phyloP scores from a whole-genome alignment of 2,329 filamentous ascomycete genomes.

The Colletotrichum caudatum region DNA sequence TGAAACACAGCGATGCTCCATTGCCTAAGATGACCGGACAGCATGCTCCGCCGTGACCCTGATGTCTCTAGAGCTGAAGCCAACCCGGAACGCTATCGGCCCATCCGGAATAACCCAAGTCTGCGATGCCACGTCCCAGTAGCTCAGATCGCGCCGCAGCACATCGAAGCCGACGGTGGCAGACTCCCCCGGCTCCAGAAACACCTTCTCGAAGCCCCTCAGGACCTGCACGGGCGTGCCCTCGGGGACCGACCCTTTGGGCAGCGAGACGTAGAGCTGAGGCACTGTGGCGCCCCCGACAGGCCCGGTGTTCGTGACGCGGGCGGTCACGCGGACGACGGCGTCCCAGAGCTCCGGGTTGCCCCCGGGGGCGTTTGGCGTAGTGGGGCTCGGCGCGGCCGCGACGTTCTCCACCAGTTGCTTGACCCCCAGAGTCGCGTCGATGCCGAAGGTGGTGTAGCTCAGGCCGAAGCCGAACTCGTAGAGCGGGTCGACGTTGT shows the following conservation, averaged over 20 bases:
- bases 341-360: slow-evolving; percentile 60
- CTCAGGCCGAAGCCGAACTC: slow-evolving; percentile 76
- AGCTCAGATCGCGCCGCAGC: slow-evolving; percentile 73
- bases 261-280: slow-evolving; percentile 68
- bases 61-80: slow-evolving; percentile 43
- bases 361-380: slow-evolving; percentile 56
- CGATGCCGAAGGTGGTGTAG: slow-evolving; percentile 72
- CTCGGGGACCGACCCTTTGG: slow-evolving; percentile 43
- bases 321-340: slow-evolving; percentile 65
- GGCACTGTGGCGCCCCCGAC: slow-evolving; percentile 73
- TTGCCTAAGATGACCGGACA: background rate
- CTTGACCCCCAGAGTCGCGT: slow-evolving; percentile 58
- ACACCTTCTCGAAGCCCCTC: slow-evolving; percentile 74
- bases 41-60: slow-evolving; percentile 11
- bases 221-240: slow-evolving; percentile 67
- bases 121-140: slow-evolving; percentile 71
- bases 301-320: slow-evolving; percentile 73
- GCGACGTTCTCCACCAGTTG: slow-evolving; percentile 49
- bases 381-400: slow-evolving; percentile 54
- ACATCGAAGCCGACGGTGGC: slow-evolving; percentile 64
- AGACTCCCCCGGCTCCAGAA: slow-evolving; percentile 61
- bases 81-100: slow-evolving; percentile 56
- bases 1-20: background rate
- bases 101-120: slow-evolving; percentile 69
- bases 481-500: slow-evolving; percentile 62